A percentile compares a stretch with the other conserved stretches of the same genome.
Evolutionary conservation across 108 stramenopile species (phyloP).

Genomic region (Parietichytrium sp.): DNA sequence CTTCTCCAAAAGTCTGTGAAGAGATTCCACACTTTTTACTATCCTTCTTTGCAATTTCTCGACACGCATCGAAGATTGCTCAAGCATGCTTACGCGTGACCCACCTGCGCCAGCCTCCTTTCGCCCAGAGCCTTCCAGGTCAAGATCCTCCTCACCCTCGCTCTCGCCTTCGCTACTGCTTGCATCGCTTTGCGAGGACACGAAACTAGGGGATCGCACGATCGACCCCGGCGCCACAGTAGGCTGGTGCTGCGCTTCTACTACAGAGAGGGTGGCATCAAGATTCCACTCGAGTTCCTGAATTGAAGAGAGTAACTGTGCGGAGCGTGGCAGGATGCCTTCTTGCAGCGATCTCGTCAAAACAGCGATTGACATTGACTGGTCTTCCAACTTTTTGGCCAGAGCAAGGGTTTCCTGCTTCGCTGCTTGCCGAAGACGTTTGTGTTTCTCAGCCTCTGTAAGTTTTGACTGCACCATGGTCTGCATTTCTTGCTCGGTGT

Average conservation of each 20-base stretch:
- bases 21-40: neutral
- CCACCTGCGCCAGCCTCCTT: neutral
- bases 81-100: neutral
- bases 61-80: neutral
- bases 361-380: neutral
- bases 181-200: neutral
- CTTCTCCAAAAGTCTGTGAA: neutral
- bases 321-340: neutral
- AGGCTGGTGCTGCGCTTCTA: neutral
- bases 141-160: neutral
- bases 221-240: neutral
- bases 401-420: conserved; percentile 4
- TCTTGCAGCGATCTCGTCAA: neutral
- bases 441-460: neutral
- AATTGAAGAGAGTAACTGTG: neutral
- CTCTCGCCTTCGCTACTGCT: neutral
- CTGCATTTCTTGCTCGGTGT: conserved; percentile 32
- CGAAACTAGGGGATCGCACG: neutral
- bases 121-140: neutral
- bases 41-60: neutral
- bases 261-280: neutral
- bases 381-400: neutral
- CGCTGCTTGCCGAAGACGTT: neutral
- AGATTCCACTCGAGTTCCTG: conserved; percentile 24
- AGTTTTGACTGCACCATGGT: neutral